Conservation (phyloP, 2,329 filamentous ascomycete genomes). For the Colletotrichum sidae region DNA sequence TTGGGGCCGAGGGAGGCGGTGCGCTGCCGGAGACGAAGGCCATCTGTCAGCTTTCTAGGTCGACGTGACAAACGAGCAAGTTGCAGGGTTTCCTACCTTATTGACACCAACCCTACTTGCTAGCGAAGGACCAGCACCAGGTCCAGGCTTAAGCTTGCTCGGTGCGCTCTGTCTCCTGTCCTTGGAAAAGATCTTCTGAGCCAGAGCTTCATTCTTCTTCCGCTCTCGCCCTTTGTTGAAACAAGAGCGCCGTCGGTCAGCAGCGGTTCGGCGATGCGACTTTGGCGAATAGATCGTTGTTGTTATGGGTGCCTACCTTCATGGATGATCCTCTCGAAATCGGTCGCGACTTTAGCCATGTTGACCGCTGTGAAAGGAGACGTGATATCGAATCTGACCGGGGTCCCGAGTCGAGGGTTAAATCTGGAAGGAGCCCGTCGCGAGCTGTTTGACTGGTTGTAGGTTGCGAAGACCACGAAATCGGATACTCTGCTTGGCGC, state of each 20-base stretch:
- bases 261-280: background rate
- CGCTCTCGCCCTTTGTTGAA: slow-evolving; percentile 67
- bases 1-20: slow-evolving; percentile 46
- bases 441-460: background rate
- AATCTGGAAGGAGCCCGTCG: background rate
- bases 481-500: too few relatives aligned
- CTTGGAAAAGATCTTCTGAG: slow-evolving; percentile 76
- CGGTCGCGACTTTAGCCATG: slow-evolving; percentile 58
- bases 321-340: slow-evolving; percentile 68
- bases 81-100: slow-evolving; percentile 63
- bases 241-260: slow-evolving; percentile 22
- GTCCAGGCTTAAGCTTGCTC: slow-evolving; percentile 56
- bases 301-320: slow-evolving; percentile 52
- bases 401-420: too few relatives aligned
- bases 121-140: slow-evolving; percentile 65
- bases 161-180: slow-evolving; percentile 70
- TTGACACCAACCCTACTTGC: slow-evolving; percentile 79
- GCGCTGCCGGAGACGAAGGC: slow-evolving; percentile 41
- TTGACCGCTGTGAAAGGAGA: slow-evolving; percentile 24
- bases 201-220: slow-evolving; percentile 78
- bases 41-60: slow-evolving; percentile 27
- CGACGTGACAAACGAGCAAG: slow-evolving; percentile 10
- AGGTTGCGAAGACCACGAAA: too few relatives aligned
- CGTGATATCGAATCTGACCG: background rate
- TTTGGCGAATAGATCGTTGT: slow-evolving; percentile 1